Evolutionary conservation across 2,329 filamentous ascomycete species (phyloP), one percentile per base, ranked within the genome.

Genomic region (Ophiocordyceps camponoti-floridani): DNA sequence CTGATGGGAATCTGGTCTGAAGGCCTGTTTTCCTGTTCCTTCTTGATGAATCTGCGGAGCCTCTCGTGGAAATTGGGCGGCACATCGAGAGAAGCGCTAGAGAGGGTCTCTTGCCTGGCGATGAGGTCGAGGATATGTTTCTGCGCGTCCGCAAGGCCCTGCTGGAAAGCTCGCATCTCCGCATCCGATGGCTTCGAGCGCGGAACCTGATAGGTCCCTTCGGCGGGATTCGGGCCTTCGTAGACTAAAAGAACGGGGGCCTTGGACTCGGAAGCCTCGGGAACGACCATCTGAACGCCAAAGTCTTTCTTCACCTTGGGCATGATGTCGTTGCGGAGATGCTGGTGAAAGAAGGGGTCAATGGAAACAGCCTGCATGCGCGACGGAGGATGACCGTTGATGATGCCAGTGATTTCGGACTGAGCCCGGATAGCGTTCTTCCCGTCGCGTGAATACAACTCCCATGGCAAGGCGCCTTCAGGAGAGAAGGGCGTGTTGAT

Each of bases 381-480:
- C 35, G 78, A 72, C 4, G 84, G 84, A 40, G 84, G 84, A 56
- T 87, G 82, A 43, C 76, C 75, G 48, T 75, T 75, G 52, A 89
- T 75, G 47, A 91, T 74, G 53, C 75, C 76, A 57, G 77, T 79
- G 55, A 91, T 79, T 53, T 87, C 83, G 7, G 75, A 75, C 54
- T 83, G 80, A 8, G 82, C 83, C 53, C 79, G 79, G 57, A 84
- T 77, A 27, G 75, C 74, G 57, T 87, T 93, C 69, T 91, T 93
- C 51, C 81, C 79, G 54, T 94, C 84, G 35, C 82, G 75, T 7
- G 85, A 84, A 62, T 88, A 94, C 45, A 96, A 74, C 59, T 94
- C 82, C 86, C 88, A 94, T 0, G 80, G 79, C 41, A 83, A 75
- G 11, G 77, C 77, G 33, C 79, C 79, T 41, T 84, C 77, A 43